Conservation (phyloP, 176 grass and related monocot species). For the Poa annua region DNA sequence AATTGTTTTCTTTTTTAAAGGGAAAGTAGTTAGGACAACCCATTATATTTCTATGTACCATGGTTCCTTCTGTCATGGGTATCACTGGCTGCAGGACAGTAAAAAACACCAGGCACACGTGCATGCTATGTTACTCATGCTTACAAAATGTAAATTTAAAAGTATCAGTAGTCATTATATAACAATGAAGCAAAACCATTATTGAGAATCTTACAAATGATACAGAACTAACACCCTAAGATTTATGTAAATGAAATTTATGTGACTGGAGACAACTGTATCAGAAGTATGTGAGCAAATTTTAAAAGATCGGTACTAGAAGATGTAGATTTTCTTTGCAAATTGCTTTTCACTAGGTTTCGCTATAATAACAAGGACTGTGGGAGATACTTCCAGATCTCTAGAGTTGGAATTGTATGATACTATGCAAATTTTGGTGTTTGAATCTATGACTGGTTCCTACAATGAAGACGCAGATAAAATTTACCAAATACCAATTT, state of each 20-base stretch:
- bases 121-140: slow-evolving; percentile 6
- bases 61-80: neutral
- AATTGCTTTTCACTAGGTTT: slow-evolving; percentile 6
- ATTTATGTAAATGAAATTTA: neutral
- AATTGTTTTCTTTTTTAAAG: neutral
- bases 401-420: neutral
- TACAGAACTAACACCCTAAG: slow-evolving; percentile 12
- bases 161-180: neutral
- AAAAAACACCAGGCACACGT: slow-evolving; percentile 3
- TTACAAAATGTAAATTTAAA: slow-evolving; percentile 9
- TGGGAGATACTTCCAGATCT: neutral
- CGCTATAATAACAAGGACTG: neutral
- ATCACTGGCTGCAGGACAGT: neutral
- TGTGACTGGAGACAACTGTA: neutral
- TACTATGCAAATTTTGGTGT: slow-evolving; percentile 4
- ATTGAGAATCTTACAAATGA: neutral
- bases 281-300: neutral
- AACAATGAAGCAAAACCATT: slow-evolving; percentile 12
- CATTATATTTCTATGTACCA: neutral
- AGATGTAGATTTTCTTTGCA: neutral
- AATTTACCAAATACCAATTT: slow-evolving; percentile 25
- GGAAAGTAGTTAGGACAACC: neutral
- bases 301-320: neutral
- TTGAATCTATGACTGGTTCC: neutral
- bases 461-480: neutral